A percentile compares a stretch with the other conserved stretches of the same genome.
Evolutionary conservation across 352 stramenopile species (phyloP).

Genomic region (Phytophthora kernoviae): DNA sequence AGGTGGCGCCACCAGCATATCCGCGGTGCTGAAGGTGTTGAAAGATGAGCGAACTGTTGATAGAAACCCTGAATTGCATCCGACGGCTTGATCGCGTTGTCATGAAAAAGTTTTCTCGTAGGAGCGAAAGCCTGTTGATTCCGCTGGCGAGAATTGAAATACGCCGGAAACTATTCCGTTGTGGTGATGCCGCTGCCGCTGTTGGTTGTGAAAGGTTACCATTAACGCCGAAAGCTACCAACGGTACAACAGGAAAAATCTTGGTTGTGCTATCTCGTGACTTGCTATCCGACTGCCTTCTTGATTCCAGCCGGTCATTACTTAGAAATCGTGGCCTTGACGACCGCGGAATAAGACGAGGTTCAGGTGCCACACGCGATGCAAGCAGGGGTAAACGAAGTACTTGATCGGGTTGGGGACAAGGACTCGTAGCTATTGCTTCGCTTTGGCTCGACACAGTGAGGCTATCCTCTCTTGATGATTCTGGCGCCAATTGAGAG

Average conservation of each 20-base stretch:
- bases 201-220: not conserved
- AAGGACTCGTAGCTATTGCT: not conserved
- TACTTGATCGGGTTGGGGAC: not conserved
- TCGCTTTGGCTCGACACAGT: not conserved
- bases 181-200: not conserved
- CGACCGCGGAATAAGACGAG: not conserved
- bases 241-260: slow-evolving; percentile 15
- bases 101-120: slow-evolving; percentile 49
- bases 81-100: slow-evolving; percentile 22
- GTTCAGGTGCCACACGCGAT: not conserved
- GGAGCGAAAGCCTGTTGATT: slow-evolving; percentile 28
- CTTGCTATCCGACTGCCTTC: not conserved
- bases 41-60: slow-evolving; percentile 43
- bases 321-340: slow-evolving; percentile 7
- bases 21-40: slow-evolving; percentile 6
- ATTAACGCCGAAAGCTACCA: too few relatives aligned
- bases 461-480: not conserved
- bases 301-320: slow-evolving; percentile 15
- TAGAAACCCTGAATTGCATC: slow-evolving; percentile 68
- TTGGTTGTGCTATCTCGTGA: slow-evolving; percentile 10
- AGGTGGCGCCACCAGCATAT: slow-evolving; percentile 44
- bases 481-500: slow-evolving; percentile 1
- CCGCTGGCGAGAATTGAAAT: slow-evolving; percentile 22
- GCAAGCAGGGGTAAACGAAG: not conserved
- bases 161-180: slow-evolving; percentile 3